Conservation (phyloP, 2,329 filamentous ascomycete species). For the Colletotrichum eremochloae region DNA sequence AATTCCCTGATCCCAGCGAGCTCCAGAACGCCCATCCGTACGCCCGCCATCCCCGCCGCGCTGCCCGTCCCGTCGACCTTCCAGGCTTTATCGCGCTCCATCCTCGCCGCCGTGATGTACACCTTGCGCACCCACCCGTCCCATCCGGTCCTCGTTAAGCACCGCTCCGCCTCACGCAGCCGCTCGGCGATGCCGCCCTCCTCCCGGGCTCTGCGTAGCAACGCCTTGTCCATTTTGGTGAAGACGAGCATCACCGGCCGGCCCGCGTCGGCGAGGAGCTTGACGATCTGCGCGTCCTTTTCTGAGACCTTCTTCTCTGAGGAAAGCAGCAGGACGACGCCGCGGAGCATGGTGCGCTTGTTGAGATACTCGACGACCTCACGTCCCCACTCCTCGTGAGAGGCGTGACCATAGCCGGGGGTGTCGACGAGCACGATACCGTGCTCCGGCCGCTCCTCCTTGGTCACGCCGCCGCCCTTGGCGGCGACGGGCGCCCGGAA, state of each 20-base stretch:
- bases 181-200: slow-evolving; percentile 43
- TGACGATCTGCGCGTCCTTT: slow-evolving; percentile 62
- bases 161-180: slow-evolving; percentile 35
- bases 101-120: slow-evolving; percentile 55
- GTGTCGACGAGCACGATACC: slow-evolving; percentile 65
- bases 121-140: slow-evolving; percentile 49
- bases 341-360: slow-evolving; percentile 61
- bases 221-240: slow-evolving; percentile 69
- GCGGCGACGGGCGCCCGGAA: slow-evolving; percentile 45
- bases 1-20: slow-evolving; percentile 53
- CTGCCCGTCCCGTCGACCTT: slow-evolving; percentile 43
- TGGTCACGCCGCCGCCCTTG: slow-evolving; percentile 16
- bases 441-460: slow-evolving; percentile 58
- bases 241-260: slow-evolving; percentile 64
- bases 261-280: slow-evolving; percentile 59
- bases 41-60: slow-evolving; percentile 56
- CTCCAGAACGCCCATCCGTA: slow-evolving; percentile 55
- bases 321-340: slow-evolving; percentile 67
- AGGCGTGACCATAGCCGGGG: slow-evolving; percentile 64
- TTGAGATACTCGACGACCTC: slow-evolving; percentile 66
- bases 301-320: slow-evolving; percentile 65
- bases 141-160: slow-evolving; percentile 25
- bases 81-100: slow-evolving; percentile 49
- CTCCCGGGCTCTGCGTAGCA: slow-evolving; percentile 45
- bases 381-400: slow-evolving; percentile 63